Evolutionary conservation across 2,329 filamentous ascomycete genomes (phyloP), one percentile per base, ranked within the genome.

Genomic region (Fragosphaeria purpurea): DNA sequence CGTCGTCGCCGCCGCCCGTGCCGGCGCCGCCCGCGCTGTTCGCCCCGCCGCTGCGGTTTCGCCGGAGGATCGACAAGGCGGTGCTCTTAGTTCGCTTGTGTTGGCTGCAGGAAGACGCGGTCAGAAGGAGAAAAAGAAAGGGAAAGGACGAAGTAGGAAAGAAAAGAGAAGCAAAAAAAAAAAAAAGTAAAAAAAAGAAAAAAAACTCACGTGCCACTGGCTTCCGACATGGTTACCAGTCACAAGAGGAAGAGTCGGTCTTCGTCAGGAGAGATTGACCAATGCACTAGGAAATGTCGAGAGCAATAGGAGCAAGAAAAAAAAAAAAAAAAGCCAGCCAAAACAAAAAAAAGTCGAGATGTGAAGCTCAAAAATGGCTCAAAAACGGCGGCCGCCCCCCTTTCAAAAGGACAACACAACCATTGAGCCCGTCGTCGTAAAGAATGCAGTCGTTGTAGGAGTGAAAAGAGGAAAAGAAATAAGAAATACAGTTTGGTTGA

Each of bases 41-140:
- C 58, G 70, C 68, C 55, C 67, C 67, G 55, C 65, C 65, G 44
- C 47, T 51, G 41, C 56, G 55, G 49, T 76, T 73, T 56, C 75
- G 72, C 54, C 76, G 70, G 62, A 82, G 64, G 61, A 82, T 62
- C 62, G 76, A 70, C 57, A 80, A 64, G 44, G 75, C 70, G 47
- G 70, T 69, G 41, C 71, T 79, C 62, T 74, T 81, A 51, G 77
- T 76, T 54, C 73, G 75, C 65, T 73, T 76, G 60, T 78, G 76
- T 30, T 56, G 52, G 53, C 53, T 56, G 48, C 2, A 43, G 13
- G 13, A 8, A 12, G 22, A 32, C 41, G 31, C 7, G 6, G 9
- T 11, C 41, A 41, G 40, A 39, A 35, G 13, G 41, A 38, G 44
- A 8, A 8, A 42, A 38, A 30, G 6, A 33, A 11, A 44, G 12